Base-by-base conservation (phyloP, 2,329 filamentous ascomycete species). In the Coniella lustricola region DNA sequence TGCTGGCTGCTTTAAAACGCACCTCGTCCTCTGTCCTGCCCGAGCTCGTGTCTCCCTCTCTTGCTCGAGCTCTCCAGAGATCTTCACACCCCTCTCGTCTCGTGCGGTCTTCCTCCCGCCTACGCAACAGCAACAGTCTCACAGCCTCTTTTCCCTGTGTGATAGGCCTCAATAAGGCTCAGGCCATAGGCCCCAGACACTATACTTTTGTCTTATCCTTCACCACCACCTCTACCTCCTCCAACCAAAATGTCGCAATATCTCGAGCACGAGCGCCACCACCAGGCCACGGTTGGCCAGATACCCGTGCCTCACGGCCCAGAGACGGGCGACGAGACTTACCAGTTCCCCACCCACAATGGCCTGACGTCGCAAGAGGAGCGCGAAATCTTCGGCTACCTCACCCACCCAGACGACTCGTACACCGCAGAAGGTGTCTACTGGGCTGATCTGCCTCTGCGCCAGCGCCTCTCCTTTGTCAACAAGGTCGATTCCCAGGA, bases 401-500 rank as follows among this genome's bases (percentile, higher is more conserved):
- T 96, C 50, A 85, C 94, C 49, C 85, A 87, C 48, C 91, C 91
- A 2, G 87, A 94, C 62, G 91, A 97, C 70, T 85, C 82, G 55
- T 96, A 91, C 70, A 87, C 85, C 48, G 68, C 77, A 48, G 80
- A 90, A 17, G 91, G 91, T 53, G 77, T 81, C 56, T 97, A 97
- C 77, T 97, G 90, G 90, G 91, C 90, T 31, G 91, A 96, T 63
- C 73, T 97, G 59, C 82, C 84, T 17, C 62, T 89, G 44, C 59
- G 66, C 52, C 69, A 91, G 71, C 83, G 87, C 54, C 64, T 87
- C 60, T 73, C 74, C 54, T 97, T 97, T 62, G 84, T 95, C 62
- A 74, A 71, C 64, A 76, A 79, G 50, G 82, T 90, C 64, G 85
- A 96, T 66, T 73, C 72, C 51, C 70, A 73, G 38, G 90, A 95